Evolutionary conservation across 2,329 filamentous ascomycete species (phyloP).

Genomic region (Aspergillus brunneoviolaceus): DNA sequence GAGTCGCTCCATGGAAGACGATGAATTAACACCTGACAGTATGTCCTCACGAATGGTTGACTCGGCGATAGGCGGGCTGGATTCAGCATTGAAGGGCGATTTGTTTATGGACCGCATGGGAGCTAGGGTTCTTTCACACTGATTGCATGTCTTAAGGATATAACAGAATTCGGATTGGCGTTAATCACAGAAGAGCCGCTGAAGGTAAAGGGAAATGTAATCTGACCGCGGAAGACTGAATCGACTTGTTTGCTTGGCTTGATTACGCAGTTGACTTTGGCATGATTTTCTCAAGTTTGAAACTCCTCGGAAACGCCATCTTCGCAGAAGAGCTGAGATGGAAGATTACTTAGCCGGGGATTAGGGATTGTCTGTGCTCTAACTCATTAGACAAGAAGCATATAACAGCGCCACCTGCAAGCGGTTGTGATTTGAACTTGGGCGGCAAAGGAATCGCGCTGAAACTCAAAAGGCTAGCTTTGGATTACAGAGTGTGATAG

Average conservation of each 20-base stretch:
- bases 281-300: neutral
- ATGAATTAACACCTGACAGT: conserved; percentile 49
- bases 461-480: too few relatives aligned
- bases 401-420: too few relatives aligned
- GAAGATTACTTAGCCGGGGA: neutral
- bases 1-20: conserved; percentile 37
- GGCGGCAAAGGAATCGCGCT: too few relatives aligned
- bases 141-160: neutral
- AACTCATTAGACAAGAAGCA: too few relatives aligned
- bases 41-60: conserved; percentile 50
- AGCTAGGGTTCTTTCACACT: conserved; percentile 35
- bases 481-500: too few relatives aligned
- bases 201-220: too few relatives aligned
- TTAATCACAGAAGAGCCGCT: neutral
- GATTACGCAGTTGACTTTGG: neutral
- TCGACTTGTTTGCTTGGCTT: neutral
- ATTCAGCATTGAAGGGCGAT: conserved; percentile 42
- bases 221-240: neutral
- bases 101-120: conserved; percentile 46
- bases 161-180: neutral
- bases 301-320: neutral
- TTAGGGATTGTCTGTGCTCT: neutral
- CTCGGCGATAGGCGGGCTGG: conserved; percentile 45
- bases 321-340: neutral
- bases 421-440: too few relatives aligned